Base-by-base conservation (phyloP, 805 yeast species). In the Barnettozyma wickerhamii region DNA sequence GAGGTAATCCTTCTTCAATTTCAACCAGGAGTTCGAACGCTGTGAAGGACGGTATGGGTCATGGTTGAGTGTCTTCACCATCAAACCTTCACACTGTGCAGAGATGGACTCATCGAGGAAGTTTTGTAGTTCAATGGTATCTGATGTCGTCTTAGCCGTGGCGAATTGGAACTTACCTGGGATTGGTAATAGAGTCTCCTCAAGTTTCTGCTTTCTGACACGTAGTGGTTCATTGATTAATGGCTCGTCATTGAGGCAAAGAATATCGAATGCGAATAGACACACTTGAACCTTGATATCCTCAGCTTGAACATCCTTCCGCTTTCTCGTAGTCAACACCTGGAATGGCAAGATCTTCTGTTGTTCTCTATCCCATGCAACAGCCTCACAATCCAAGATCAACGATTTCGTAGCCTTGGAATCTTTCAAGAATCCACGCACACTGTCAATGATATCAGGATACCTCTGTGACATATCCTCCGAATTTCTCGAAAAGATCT, bases 381-480 rank as follows among this genome's bases (percentile, higher is more conserved):
- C 99, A 7, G 96, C 96, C 64, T 93, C 99, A 64, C 96, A 85
- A 60, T 93, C 99, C 43, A 93, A 62, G 43, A 93, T 88, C 60
- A 91, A 70, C 7, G 85, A 74, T 30, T 65, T 64, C 1, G 78
- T 70, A 1, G 55, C 46, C 10, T 48, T 49, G 4, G 54, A 49
- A 10, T 60, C 58, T 19, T 65, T 64, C 30, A 79, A 55, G 44
- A 82, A 79, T 30, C 81, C 82, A 33, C 75, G 74, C 15, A 87
- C 72, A 32, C 85, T 79, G 2, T 80, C 72, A 12, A 84, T 67
- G 46, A 93, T 75, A 62, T 93, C 99, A 0, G 99, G 99, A 59
- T 93, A 93, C 56, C 96, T 69, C 57, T 85, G 88, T 0, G 96
- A 83, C 99, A 93, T 93, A 61, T 93, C 91, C 65, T 93, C 99